Evolutionary conservation across 768 basidiomycete species (phyloP), one percentile per base, ranked within the genome.

Genomic region (Hericium coralloides): DNA sequence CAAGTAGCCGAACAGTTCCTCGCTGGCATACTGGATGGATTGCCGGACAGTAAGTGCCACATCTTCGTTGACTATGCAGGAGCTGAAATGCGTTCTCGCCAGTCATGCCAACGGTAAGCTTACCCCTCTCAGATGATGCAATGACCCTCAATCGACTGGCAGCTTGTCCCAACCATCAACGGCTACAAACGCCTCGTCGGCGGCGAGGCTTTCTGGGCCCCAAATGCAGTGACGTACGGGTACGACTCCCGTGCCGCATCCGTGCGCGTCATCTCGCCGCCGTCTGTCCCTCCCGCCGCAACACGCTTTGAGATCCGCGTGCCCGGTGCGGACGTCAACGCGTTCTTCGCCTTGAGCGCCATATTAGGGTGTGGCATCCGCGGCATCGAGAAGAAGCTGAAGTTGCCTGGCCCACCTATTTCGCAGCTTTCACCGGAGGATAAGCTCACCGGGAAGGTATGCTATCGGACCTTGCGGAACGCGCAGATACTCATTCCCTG

Each of bases 251-350:
- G 97, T 38, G 87, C 86, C 0, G 93, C 94, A 12, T 92, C 92
- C 10, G 81, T 98, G 51, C 85, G 97, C 47, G 89, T 99, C 61
- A 85, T 99, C 65, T 86, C 89, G 0, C 94, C 95, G 2, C 97
- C 97, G 1, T 85, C 89, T 5, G 87, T 85, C n/a, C 80, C 88
- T 2, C 79, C 80, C 9, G 69, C 82, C 3, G 92, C 89, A 2
- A 98, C 97, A 1, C 79, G 97, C 51, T 81, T 99, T 64, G 97
- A 99, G 74, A 74, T 99, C 14, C 87, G 97, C 55, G 83, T 98
- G 17, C 95, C 97, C 1, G 97, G 97, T 23, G 97, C 97, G 39
- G 97, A 99, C 66, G 92, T 98, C 82, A 94, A 95, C 71, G 90
- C 93, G 1, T 90, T 94, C 72, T 92, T 88, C 61, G 83, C 93